Percentiles rank a stretch among this genome's conserved stretches.
phyloP scores from a whole-genome alignment of 495 filamentous ascomycete species.

The Chaetomium fimeti region DNA sequence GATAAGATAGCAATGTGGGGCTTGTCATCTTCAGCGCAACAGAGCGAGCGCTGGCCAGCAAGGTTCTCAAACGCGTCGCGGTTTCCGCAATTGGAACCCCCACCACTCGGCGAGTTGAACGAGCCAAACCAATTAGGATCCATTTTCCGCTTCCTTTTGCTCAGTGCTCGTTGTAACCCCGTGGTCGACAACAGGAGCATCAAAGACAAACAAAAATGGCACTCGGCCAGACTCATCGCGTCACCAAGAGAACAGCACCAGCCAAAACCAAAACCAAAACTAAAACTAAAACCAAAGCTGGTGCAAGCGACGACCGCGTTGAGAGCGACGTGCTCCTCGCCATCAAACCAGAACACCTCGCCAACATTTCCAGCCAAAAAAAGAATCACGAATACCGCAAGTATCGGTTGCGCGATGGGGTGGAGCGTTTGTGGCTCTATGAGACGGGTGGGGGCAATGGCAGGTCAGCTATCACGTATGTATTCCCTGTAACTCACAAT shows the following conservation, averaged over 20 bases:
- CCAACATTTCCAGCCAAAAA: constrained; percentile 14
- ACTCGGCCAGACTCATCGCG: background rate
- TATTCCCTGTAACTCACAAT: too few relatives aligned
- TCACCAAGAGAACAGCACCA: background rate
- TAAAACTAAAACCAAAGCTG: background rate
- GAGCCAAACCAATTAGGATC: too few relatives aligned
- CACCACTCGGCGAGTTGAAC: too few relatives aligned
- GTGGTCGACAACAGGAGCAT: background rate
- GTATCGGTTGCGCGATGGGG: constrained; percentile 3
- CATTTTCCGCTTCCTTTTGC: too few relatives aligned
- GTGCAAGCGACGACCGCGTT: constrained; percentile 8
- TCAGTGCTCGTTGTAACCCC: too few relatives aligned
- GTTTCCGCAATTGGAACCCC: too few relatives aligned
- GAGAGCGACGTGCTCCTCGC: constrained; percentile 9
- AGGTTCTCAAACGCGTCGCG: too few relatives aligned
- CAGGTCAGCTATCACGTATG: constrained; percentile 9
- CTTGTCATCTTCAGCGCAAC: too few relatives aligned
- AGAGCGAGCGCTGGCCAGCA: too few relatives aligned
- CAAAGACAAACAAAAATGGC: background rate
- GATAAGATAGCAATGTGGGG: too few relatives aligned
- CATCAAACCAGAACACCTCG: constrained; percentile 14
- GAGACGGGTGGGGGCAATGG: constrained; percentile 5
- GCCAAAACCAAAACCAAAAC: background rate
- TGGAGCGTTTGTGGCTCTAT: constrained; percentile 12
- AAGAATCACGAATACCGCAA: constrained; percentile 21